These are phyloP conservation scores for Punctularia strigosozonata DNA, from an alignment of 768 basidiomycete genomes.

Conservation along the genomic window DNA sequence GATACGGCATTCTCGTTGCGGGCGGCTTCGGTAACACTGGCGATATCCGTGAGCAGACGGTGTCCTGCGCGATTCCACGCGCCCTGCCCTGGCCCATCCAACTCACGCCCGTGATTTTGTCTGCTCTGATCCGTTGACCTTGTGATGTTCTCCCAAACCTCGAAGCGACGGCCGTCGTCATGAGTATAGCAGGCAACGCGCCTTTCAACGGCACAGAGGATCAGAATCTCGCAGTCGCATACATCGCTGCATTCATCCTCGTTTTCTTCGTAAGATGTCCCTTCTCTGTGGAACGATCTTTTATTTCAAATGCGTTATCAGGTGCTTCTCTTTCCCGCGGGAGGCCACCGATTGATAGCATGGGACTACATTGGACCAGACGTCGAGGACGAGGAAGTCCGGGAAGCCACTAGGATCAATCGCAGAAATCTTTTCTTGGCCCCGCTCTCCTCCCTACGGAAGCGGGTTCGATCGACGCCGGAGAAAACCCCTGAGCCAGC, in stretches of 20 bases:
- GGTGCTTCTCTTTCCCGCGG: slow-evolving; percentile 57
- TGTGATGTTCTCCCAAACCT: background rate
- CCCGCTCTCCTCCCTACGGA: slow-evolving; percentile 1
- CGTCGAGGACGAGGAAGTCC: slow-evolving; percentile 42
- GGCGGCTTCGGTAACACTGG: slow-evolving; percentile 62
- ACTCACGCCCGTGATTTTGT: too few relatives aligned
- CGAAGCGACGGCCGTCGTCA: slow-evolving; percentile 51
- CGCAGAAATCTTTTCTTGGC: slow-evolving; percentile 18
- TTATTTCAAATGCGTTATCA: slow-evolving; percentile 10
- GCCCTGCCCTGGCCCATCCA: background rate
- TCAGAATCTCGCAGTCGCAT: slow-evolving; percentile 52
- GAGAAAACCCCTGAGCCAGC: background rate
- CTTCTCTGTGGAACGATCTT: background rate
- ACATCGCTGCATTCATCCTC: slow-evolving; percentile 49
- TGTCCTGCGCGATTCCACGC: too few relatives aligned
- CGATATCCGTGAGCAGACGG: slow-evolving; percentile 56
- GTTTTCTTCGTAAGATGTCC: slow-evolving; percentile 39
- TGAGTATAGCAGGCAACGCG: slow-evolving; percentile 45
- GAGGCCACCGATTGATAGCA: slow-evolving; percentile 39
- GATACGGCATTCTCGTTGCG: slow-evolving; percentile 57
- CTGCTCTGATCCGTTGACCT: background rate
- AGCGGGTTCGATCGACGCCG: background rate
- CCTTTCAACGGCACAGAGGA: slow-evolving; percentile 53
- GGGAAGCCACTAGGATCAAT: slow-evolving; percentile 28
- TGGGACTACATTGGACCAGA: slow-evolving; percentile 61